A percentile compares a stretch with the other conserved stretches of the same genome.
These are phyloP conservation scores for Thalia dealbata DNA, from an alignment of 176 grass and related monocot genomes.

Conservation along the genomic window DNA sequence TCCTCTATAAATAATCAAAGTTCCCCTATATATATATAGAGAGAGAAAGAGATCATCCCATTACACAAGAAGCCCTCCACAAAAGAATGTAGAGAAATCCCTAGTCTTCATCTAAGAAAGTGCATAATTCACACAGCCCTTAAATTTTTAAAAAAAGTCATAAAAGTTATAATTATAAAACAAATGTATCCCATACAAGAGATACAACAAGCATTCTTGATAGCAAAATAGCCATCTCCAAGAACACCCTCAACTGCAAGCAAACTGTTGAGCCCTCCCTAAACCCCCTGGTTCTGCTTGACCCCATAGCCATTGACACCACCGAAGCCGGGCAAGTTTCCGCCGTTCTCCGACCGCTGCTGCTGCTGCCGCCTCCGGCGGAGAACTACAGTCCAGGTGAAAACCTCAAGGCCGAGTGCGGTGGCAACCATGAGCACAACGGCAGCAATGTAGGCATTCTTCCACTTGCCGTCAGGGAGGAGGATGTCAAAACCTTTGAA, in stretches of 20 bases:
- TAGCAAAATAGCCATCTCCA: neutral
- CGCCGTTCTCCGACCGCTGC: conserved; percentile 20
- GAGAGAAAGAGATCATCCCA: neutral
- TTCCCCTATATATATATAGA: neutral
- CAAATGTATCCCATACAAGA: neutral
- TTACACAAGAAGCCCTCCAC: neutral
- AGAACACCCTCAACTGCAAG: neutral
- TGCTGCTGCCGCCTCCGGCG: neutral
- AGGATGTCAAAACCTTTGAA: conserved; percentile 87
- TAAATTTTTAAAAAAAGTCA: no score
- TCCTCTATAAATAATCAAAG: no score
- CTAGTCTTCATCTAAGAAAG: neutral
- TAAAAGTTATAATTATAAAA: no score
- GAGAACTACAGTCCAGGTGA: conserved; percentile 65
- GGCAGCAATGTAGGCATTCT: conserved; percentile 61
- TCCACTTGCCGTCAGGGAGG: conserved; percentile 52
- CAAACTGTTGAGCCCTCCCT: neutral
- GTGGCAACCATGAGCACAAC: conserved; percentile 42
- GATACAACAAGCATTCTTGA: neutral
- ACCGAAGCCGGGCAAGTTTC: conserved; percentile 19
- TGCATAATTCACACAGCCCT: neutral
- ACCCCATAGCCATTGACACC: conserved; percentile 29
- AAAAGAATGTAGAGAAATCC: neutral
- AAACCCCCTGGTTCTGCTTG: conserved; percentile 27
- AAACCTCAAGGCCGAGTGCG: conserved; percentile 49